Percentiles rank a stretch among this genome's conserved stretches.
Evolutionary conservation across 768 basidiomycete species (phyloP).

Genomic region (Leucosporidium yakuticum): DNA sequence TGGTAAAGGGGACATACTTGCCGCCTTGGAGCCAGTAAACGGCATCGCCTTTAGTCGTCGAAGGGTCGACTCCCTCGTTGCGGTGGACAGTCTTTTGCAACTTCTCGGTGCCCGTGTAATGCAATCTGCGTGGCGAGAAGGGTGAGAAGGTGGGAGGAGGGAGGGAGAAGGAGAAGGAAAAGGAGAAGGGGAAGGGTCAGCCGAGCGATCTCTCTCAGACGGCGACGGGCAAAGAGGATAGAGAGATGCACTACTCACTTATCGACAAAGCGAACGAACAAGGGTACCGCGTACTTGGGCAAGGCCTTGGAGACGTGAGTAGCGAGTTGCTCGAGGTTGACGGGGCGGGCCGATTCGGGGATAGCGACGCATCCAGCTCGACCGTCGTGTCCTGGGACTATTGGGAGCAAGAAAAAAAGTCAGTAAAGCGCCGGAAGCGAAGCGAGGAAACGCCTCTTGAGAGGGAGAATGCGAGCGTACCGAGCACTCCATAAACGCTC

Average conservation of each 20-base stretch:
- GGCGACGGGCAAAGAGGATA: too few relatives aligned
- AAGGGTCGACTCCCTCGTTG: slow-evolving; percentile 25
- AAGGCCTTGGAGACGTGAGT: slow-evolving; percentile 20
- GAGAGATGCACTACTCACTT: slow-evolving; percentile 11
- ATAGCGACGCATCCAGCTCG: slow-evolving; percentile 34
- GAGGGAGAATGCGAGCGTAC: too few relatives aligned
- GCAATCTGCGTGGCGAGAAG: background rate
- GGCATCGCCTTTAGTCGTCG: background rate
- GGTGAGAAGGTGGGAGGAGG: background rate
- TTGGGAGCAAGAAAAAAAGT: background rate
- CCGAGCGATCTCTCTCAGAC: too few relatives aligned
- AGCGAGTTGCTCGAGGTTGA: slow-evolving; percentile 20
- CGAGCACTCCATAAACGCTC: slow-evolving; percentile 29
- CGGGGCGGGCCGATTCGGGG: background rate
- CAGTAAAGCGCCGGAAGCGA: background rate
- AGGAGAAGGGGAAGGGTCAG: too few relatives aligned
- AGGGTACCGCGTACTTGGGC: slow-evolving; percentile 31
- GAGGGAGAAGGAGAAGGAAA: background rate
- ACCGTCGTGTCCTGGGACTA: slow-evolving; percentile 31
- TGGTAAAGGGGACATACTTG: slow-evolving; percentile 15
- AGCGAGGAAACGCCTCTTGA: too few relatives aligned
- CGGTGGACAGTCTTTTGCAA: slow-evolving; percentile 21
- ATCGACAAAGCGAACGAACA: slow-evolving; percentile 25
- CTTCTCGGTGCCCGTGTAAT: slow-evolving; percentile 21
- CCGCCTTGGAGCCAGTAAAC: slow-evolving; percentile 23